Conservation (phyloP, 2,329 filamentous ascomycete species). For the Xylaria hypoxylon region DNA sequence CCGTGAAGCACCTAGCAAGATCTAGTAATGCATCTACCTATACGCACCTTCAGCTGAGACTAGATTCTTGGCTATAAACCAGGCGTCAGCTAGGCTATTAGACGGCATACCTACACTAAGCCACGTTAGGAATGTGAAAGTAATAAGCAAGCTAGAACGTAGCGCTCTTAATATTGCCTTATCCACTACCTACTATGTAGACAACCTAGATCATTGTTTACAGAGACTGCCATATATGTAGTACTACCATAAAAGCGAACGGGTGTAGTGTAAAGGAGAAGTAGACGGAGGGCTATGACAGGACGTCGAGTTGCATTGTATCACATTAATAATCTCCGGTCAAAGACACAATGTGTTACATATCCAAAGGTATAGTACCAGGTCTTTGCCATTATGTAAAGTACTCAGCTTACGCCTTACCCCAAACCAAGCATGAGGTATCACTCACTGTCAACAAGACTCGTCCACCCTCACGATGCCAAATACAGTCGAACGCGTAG, state of each 20-base stretch:
- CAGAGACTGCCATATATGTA: not conserved
- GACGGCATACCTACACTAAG: conserved; percentile 18
- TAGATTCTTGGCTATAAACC: conserved; percentile 25
- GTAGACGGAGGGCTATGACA: conserved; percentile 18
- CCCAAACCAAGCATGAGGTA: conserved; percentile 8
- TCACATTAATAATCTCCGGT: conserved; percentile 11
- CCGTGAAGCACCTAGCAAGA: conserved; percentile 1
- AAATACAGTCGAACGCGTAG: conserved; percentile 10
- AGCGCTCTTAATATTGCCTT: conserved; percentile 6
- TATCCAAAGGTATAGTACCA: conserved; percentile 14
- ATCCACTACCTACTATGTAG: not conserved
- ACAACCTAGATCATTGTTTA: not conserved
- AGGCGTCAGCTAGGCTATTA: conserved; percentile 11
- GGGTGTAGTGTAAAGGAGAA: conserved; percentile 10
- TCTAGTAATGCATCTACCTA: not conserved
- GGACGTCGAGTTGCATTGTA: conserved; percentile 1
- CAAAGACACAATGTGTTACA: not conserved
- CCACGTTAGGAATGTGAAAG: conserved; percentile 34
- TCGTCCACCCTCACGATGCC: not conserved
- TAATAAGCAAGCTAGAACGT: not conserved
- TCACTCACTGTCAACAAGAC: conserved; percentile 11
- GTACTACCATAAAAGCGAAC: not conserved
- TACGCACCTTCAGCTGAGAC: conserved; percentile 18
- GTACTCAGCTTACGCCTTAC: conserved; percentile 17
- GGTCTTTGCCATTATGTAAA: not conserved